Base-by-base conservation (phyloP, 441 rosid species). In the Aquilaria agallochum region DNA sequence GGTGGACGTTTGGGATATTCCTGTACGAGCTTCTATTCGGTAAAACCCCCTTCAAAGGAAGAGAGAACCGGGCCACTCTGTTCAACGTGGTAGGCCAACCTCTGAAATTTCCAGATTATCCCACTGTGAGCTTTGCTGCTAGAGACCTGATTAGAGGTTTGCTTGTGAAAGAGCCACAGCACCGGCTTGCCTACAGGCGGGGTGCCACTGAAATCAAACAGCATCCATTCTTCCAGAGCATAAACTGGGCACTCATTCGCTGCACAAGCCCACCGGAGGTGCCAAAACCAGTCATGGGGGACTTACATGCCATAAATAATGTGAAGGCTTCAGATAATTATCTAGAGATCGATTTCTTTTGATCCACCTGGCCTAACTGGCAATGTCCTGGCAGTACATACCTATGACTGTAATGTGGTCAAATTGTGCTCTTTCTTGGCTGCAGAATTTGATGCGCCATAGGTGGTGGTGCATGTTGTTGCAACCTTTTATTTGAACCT, bases 201-300 rank as follows among this genome's bases (percentile, higher is more conserved):
- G 98, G 98, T 40, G 98, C 98, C 20, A 92, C 98, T 0, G 98
- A 92, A 77, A 72, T 92, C 5, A 92, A 92, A 62, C 96, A 85
- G 67, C 98, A 92, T 61, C 95, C 93, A 2, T 92, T 92, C 78
- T 89, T 89, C 58, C 95, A 92, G 63, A 85, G 86, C 12, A 73
- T 84, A 15, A 88, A 88, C 12, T 90, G 96, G 95, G 97, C 97
- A 15, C 84, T 90, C 67, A 88, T 89, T 55, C 84, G 98, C 5
- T 92, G 98, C 44, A 76, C 96, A 3, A 90, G 66, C 56, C 94
- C 98, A 1, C 97, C 98, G 8, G 95, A 88, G 49, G 82, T 93
- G 40, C 98, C 96, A 0, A 84, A 76, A 51, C 88, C 77, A 12
- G 72, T 71, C 2, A 51, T 50, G 61, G 68, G 70, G 77, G 87